Conservation (phyloP, 1,284 basidiomycete genomes). For the Termitomyces sp. region DNA sequence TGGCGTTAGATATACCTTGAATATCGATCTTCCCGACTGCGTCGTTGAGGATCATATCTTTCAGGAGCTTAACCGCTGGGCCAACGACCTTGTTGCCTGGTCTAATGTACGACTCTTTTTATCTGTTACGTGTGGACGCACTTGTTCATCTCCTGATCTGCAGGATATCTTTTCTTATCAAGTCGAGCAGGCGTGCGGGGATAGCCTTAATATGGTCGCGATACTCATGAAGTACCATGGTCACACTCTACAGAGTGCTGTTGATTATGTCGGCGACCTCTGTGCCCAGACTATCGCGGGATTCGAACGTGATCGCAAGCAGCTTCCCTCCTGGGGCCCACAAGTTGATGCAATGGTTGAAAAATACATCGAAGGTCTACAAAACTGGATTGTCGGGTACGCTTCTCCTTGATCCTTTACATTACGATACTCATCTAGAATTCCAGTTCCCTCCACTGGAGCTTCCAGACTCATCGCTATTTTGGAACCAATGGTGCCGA, state of each 20-base stretch:
- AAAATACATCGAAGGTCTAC: constrained; percentile 45
- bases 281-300: constrained; percentile 43
- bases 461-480: constrained; percentile 52
- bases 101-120: constrained; percentile 41
- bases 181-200: constrained; percentile 51
- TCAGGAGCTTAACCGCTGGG: constrained; percentile 43
- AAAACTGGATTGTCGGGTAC: constrained; percentile 55
- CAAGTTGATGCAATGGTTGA: constrained; percentile 45
- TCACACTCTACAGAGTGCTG: constrained; percentile 43
- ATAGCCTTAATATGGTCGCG: constrained; percentile 56
- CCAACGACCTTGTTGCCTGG: constrained; percentile 58
- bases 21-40: constrained; percentile 51
- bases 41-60: constrained; percentile 50
- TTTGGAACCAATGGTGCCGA: constrained; percentile 43
- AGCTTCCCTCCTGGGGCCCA: constrained; percentile 48
- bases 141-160: not conserved
- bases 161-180: constrained; percentile 63
- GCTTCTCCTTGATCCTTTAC: constrained; percentile 6
- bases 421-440: not conserved
- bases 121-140: not conserved
- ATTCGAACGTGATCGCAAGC: constrained; percentile 38
- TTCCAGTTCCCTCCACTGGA: constrained; percentile 48
- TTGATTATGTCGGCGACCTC: constrained; percentile 48
- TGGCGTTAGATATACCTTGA: constrained; percentile 38
- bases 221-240: constrained; percentile 51